phyloP scores from a whole-genome alignment of 2,329 filamentous ascomycete genomes.

The Paracamarosporium sp. region DNA sequence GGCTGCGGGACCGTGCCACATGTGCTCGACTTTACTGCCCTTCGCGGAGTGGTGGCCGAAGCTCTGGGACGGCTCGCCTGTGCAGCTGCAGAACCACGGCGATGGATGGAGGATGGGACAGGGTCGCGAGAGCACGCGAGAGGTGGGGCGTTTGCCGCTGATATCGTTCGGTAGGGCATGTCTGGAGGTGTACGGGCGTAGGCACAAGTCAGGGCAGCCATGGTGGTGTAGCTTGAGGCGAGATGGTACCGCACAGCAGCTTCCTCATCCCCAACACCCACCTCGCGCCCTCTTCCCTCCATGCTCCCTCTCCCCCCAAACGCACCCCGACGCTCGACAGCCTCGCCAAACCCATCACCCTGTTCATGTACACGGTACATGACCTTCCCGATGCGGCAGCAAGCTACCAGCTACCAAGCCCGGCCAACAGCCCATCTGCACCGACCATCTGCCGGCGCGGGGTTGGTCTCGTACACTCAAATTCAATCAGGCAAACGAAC shows the following conservation, averaged over 20 bases:
- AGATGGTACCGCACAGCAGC: neutral
- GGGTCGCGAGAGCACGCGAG: neutral
- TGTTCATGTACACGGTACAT: neutral
- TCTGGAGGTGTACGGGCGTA: neutral
- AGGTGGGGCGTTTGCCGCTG: neutral
- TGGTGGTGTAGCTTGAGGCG: neutral
- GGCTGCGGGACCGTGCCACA: neutral
- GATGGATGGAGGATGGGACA: neutral
- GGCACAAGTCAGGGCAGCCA: neutral
- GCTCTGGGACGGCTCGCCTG: constrained; percentile 1
- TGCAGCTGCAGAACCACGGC: neutral
- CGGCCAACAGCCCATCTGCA: neutral
- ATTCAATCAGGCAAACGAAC: constrained; percentile 1
- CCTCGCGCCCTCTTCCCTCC: neutral
- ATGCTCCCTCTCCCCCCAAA: neutral
- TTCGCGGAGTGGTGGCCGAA: neutral
- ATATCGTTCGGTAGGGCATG: neutral
- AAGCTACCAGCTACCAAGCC: constrained; percentile 2
- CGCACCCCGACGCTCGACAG: neutral
- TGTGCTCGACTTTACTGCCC: neutral
- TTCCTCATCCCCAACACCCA: too few relatives aligned
- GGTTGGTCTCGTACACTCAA: neutral
- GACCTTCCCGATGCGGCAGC: constrained; percentile 3
- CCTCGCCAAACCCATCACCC: neutral
- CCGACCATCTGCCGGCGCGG: constrained; percentile 6